Base-by-base conservation (phyloP, 768 basidiomycete genomes). In the Podaxis sp. region DNA sequence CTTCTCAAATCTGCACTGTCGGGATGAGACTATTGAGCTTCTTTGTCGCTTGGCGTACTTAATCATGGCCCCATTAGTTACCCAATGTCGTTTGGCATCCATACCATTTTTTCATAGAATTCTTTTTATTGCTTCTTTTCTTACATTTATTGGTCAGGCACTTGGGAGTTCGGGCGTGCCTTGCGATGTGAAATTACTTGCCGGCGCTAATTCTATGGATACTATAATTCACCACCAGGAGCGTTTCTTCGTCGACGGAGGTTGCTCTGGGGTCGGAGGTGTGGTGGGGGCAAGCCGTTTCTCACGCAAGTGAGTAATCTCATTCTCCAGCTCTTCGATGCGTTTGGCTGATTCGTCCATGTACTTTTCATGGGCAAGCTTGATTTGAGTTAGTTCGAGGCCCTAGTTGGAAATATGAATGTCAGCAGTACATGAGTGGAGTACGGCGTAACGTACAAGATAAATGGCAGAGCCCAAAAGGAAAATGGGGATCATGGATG, bases 401-500 rank as follows among this genome's bases (percentile, higher is more conserved):
- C 81, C 86, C 91, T 93, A 67, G 26, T 30, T 13, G 26, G 54
- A 54, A 22, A 30, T 37, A 53, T 49, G 30, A 7, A 33, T 33
- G 54, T 20, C 37, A n/a, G 37, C n/a, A 24, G 36, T 41, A 55
- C 50, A 7, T 28, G 49, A 24, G 4, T 12, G 28, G 40, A 53
- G 56, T 10, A 28, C 56, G 62, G 60, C 54, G 44, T 54, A 52
- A 67, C 80, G 52, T 70, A 90, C 91, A 67, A 91, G 78, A 75
- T 91, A 93, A 60, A 93, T 82, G 8, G 87, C 89, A 56, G 90
- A 91, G 17, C 91, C 92, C 12, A 94, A 79, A 56, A 94, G 76
- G 56, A 87, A 86, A 58, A 94, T 77, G 8, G 91, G 92, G 54
- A 93, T 75, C 90, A 93, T 93, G 36, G 84, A 84, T 28, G 92